These are phyloP conservation scores for Populus davidiana DNA, from an alignment of 345 rosid genomes.

Conservation along the genomic window DNA sequence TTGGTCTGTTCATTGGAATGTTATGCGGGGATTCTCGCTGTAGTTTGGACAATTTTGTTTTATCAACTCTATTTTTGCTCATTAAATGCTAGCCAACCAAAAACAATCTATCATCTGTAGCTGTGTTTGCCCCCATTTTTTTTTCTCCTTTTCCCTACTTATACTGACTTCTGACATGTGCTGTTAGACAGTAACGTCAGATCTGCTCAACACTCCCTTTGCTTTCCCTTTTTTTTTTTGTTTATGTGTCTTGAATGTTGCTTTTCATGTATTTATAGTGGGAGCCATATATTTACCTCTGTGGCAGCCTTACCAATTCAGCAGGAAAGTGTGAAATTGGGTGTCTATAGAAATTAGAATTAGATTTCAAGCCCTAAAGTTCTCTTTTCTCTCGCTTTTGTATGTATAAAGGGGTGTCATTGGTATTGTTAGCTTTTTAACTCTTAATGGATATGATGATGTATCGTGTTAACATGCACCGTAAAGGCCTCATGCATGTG, in stretches of 20 bases:
- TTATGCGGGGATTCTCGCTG: not conserved
- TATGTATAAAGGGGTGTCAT: not conserved
- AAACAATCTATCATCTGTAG: not conserved
- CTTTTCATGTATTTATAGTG: not conserved
- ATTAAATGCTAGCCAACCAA: not conserved
- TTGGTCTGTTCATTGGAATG: not conserved
- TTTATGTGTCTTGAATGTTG: not conserved
- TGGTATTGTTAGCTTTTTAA: constrained; percentile 4
- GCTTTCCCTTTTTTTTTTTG: not conserved
- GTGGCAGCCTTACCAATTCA: not conserved
- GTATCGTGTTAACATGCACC: constrained; percentile 64
- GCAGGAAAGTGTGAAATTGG: not conserved
- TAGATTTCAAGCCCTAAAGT: not conserved
- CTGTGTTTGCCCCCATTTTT: not conserved
- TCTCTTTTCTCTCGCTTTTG: not conserved
- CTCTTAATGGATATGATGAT: constrained; percentile 48
- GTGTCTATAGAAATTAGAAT: not conserved
- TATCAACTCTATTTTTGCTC: not conserved
- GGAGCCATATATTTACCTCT: not conserved
- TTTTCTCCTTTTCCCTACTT: not conserved
- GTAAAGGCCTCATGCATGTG: constrained; percentile 23
- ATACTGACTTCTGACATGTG: not conserved
- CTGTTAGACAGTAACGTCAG: not conserved
- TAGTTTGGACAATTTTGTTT: not conserved
- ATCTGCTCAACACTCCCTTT: not conserved